Evolutionary conservation across 164 flowering plant species (phyloP).

Genomic region (Kalanchoe fedtschenkoi): DNA sequence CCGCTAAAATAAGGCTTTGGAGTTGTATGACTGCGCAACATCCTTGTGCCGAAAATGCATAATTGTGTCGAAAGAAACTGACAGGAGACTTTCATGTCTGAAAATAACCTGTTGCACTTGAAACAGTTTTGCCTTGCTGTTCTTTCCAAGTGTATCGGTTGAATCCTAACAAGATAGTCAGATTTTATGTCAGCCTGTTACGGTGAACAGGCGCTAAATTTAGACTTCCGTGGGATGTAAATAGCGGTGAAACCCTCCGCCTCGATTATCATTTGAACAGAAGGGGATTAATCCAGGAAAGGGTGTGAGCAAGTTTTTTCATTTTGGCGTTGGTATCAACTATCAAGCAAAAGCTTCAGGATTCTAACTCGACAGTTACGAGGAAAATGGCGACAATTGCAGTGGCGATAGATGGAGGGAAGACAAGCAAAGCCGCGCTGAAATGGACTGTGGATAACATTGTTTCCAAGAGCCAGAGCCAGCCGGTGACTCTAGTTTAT

Average conservation of each 20-base stretch:
- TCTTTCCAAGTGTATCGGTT: neutral
- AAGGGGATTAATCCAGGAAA: too few relatives aligned
- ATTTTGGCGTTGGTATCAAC: too few relatives aligned
- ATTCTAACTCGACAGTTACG: conserved; percentile 7
- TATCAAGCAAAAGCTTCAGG: too few relatives aligned
- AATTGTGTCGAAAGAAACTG: neutral
- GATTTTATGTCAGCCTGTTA: neutral
- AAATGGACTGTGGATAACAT: conserved; percentile 47
- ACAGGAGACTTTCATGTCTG: neutral
- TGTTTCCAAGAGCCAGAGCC: conserved; percentile 31
- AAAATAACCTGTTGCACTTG: neutral
- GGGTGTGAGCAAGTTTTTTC: too few relatives aligned
- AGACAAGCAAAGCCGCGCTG: conserved; percentile 45
- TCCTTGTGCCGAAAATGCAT: neutral
- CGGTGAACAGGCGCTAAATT: too few relatives aligned
- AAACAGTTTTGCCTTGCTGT: neutral
- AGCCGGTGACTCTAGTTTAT: conserved; percentile 38
- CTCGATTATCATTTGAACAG: too few relatives aligned
- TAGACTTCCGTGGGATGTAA: too few relatives aligned
- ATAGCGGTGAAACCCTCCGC: too few relatives aligned
- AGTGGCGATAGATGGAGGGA: conserved; percentile 46
- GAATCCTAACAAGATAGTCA: neutral
- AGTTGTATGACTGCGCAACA: neutral
- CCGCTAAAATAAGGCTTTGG: too few relatives aligned
- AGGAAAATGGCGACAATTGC: conserved; percentile 29